Percentiles rank a stretch among this genome's conserved stretches.
phyloP scores from a whole-genome alignment of 139 green algal genomes.

The Auxenochlorella pyrenoidosa region DNA sequence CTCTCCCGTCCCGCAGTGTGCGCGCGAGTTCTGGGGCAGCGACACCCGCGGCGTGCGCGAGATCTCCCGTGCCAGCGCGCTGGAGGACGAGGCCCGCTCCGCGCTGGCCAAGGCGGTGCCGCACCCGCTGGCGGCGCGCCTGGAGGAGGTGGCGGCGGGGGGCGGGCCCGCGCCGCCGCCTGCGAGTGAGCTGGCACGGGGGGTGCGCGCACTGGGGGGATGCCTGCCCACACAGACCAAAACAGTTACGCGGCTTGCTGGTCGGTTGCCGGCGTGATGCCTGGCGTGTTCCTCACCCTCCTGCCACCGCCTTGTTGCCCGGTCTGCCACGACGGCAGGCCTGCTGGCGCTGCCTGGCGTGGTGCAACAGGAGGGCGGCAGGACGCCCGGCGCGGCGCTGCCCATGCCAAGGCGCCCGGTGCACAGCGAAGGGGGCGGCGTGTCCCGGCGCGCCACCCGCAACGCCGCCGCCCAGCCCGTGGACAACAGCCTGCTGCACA shows the following conservation, averaged over 20 bases:
- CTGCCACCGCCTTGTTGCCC: too few relatives aligned
- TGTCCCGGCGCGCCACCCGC: constrained; percentile 1
- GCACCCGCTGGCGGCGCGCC: constrained; percentile 50
- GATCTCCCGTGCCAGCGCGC: constrained; percentile 50
- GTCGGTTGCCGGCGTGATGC: background rate
- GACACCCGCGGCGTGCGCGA: constrained; percentile 13
- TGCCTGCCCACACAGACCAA: background rate
- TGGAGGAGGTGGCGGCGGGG: constrained; percentile 55
- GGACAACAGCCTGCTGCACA: constrained; percentile 13
- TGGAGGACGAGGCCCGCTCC: constrained; percentile 58
- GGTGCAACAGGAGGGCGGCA: background rate
- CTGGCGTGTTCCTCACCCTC: too few relatives aligned
- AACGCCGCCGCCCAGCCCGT: background rate
- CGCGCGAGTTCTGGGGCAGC: constrained; percentile 41
- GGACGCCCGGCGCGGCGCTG: background rate
- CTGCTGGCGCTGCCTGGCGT: background rate
- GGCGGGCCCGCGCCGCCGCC: constrained; percentile 63
- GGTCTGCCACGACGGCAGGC: too few relatives aligned
- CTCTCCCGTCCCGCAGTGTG: background rate
- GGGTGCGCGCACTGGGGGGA: background rate
- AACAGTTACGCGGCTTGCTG: background rate
- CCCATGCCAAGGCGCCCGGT: background rate
- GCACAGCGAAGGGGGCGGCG: constrained; percentile 3
- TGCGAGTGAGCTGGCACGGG: background rate
- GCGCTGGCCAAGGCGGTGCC: constrained; percentile 48